These are phyloP conservation scores for Tephrocybe sp. DNA, from an alignment of 768 basidiomycete species.

Conservation along the genomic window DNA sequence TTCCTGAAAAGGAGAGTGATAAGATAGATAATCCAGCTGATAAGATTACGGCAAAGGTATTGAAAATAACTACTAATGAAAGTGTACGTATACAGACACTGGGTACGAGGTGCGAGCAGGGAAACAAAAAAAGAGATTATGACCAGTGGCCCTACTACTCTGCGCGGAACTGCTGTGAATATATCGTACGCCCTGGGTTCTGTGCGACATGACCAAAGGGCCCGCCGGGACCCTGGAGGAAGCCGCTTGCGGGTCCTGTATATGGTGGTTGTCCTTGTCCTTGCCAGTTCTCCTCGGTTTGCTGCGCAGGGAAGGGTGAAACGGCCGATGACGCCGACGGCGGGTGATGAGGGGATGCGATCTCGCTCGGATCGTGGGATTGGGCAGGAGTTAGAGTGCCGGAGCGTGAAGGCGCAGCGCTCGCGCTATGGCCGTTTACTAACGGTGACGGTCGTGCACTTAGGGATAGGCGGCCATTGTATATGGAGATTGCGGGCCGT, in stretches of 20 bases:
- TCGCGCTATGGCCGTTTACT: constrained; percentile 23
- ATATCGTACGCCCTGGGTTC: constrained; percentile 64
- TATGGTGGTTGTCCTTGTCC: constrained; percentile 27
- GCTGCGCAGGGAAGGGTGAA: constrained; percentile 19
- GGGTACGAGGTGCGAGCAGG: neutral
- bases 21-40: constrained; percentile 17
- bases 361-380: constrained; percentile 18
- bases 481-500: constrained; percentile 15
- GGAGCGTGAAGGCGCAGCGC: constrained; percentile 18
- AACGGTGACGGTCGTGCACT: constrained; percentile 22
- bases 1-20: constrained; percentile 6
- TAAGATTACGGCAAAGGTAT: constrained; percentile 19
- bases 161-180: constrained; percentile 41
- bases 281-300: constrained; percentile 25
- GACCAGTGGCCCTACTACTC: constrained; percentile 10
- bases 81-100: constrained; percentile 3
- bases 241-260: constrained; percentile 51
- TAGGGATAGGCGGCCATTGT: constrained; percentile 19
- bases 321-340: constrained; percentile 15
- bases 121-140: neutral
- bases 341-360: constrained; percentile 17
- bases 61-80: constrained; percentile 9
- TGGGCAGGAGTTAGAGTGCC: constrained; percentile 22
- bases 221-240: constrained; percentile 42
- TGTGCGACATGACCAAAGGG: constrained; percentile 40